Percentiles rank a stretch among this genome's conserved stretches.
Conservation (phyloP, 2,329 filamentous ascomycete genomes). For the Fusarium sp. region DNA sequence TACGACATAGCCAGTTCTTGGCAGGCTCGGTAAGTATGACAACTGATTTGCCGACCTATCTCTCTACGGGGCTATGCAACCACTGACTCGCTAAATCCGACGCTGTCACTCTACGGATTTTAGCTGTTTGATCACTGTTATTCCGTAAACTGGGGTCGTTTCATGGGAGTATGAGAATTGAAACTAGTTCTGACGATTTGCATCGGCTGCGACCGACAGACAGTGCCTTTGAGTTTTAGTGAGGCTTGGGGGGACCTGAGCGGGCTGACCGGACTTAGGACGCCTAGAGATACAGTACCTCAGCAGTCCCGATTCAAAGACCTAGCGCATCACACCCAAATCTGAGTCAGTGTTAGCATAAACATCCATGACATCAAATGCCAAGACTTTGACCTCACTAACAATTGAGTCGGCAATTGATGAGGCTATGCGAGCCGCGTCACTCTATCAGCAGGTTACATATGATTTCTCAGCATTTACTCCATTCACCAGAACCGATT, state of each 20-base stretch:
- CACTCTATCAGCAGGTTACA: not conserved
- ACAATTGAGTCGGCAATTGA: not conserved
- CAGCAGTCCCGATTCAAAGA: not conserved
- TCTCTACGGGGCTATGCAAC: slow-evolving; percentile 5
- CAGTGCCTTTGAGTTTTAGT: not conserved
- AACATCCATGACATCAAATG: not conserved
- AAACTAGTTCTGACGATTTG: not conserved
- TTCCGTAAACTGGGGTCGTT: not conserved
- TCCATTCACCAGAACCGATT: not conserved
- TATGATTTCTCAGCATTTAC: not conserved
- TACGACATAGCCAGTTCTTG: not conserved
- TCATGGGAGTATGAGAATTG: not conserved
- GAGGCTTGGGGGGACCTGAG: not conserved
- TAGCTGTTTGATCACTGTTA: not conserved
- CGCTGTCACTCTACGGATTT: not conserved
- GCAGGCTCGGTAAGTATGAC: slow-evolving; percentile 2
- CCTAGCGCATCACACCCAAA: not conserved
- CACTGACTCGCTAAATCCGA: slow-evolving; percentile 9
- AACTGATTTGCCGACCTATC: not conserved
- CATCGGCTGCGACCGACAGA: not conserved
- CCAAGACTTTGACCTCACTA: not conserved
- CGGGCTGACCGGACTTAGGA: not conserved
- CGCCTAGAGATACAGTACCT: not conserved
- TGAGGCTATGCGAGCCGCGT: not conserved
- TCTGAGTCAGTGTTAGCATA: not conserved